Conservation (phyloP, 352 stramenopile genomes). For the Phytophthora vignae region DNA sequence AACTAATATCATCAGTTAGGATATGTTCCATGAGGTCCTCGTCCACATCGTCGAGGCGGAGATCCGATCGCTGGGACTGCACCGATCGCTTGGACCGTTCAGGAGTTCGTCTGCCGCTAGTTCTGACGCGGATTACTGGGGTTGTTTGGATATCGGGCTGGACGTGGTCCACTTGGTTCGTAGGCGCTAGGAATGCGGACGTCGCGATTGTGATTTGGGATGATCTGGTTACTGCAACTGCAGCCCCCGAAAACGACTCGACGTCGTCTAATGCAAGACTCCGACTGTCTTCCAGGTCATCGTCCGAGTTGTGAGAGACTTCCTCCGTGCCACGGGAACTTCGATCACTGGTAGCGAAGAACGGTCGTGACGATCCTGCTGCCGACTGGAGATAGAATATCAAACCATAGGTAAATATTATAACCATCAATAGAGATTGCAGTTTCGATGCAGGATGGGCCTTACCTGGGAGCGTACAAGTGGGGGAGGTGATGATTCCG, state of each 20-base stretch:
- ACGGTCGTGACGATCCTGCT: not conserved
- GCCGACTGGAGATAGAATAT: slow-evolving; percentile 11
- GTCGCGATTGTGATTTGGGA: slow-evolving; percentile 22
- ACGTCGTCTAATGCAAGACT: slow-evolving; percentile 16
- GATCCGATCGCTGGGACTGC: slow-evolving; percentile 26
- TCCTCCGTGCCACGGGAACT: slow-evolving; percentile 14
- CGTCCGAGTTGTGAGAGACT: slow-evolving; percentile 1
- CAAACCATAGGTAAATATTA: not conserved
- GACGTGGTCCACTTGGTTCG: slow-evolving; percentile 21
- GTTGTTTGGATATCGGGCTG: slow-evolving; percentile 22
- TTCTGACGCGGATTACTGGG: slow-evolving; percentile 33
- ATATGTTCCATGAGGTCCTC: slow-evolving; percentile 79
- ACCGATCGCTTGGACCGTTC: slow-evolving; percentile 14
- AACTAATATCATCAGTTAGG: slow-evolving; percentile 30
- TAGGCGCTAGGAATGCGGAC: slow-evolving; percentile 10
- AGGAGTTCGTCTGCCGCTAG: slow-evolving; percentile 20
- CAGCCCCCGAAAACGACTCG: slow-evolving; percentile 12
- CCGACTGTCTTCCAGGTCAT: slow-evolving; percentile 16
- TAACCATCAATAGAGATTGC: not conserved
- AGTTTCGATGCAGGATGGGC: not conserved
- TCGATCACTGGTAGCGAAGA: slow-evolving; percentile 16
- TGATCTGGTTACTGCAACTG: slow-evolving; percentile 10
- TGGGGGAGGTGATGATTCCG: not conserved
- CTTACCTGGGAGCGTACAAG: slow-evolving; percentile 23
- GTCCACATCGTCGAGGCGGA: slow-evolving; percentile 67